Base-by-base conservation (phyloP, 768 basidiomycete genomes). In the Mycena alexandri region DNA sequence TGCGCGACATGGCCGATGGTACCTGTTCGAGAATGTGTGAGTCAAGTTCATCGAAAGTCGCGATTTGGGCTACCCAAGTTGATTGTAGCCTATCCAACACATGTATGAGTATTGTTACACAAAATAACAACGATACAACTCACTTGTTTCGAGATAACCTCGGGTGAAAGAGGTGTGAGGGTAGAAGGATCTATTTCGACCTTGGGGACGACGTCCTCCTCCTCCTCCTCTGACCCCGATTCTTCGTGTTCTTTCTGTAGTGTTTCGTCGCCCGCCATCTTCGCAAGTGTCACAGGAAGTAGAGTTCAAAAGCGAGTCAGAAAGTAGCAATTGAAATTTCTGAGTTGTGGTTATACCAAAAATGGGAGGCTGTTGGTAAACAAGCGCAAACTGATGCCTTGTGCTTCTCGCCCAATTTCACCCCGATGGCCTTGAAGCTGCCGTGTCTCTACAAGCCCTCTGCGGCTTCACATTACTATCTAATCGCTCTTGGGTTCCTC, bases 1-100 rank as follows among this genome's bases (percentile, higher is more conserved):
- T 48, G 95, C 21, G 97, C 97, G 86, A 99, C 97, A 87, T 99
- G 97, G 60, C 96, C 97, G 76, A 99, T 99, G 24, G 96, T 99
- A 72, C 95, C 96, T 95, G 41, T 25, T 12, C 43, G 51, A 60
- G 25, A 48, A 38, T 43, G 56, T 43, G 56, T 51, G 34, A 63
- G 57, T 33, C 50, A 52, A 50, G 62, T 61, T 54, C 47, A 14
- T 43, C 60, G 21, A 71, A 25, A 64, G 29, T 34, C 72, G 51
- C 50, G 43, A 54, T 51, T 34, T 51, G 54, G 1, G 75, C 74
- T 48, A 95, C 96, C 96, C 74, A 96, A 82, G 81, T 96, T 96
- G 72, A 97, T 96, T 16, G 97, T 98, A 33, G 96, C 97, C 93
- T 98, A 78, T 55, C 29, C n/a, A 36, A 14, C 38, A 38, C 41